phyloP scores from a whole-genome alignment of 2,329 filamentous ascomycete species.

The Claviceps digitariae region DNA sequence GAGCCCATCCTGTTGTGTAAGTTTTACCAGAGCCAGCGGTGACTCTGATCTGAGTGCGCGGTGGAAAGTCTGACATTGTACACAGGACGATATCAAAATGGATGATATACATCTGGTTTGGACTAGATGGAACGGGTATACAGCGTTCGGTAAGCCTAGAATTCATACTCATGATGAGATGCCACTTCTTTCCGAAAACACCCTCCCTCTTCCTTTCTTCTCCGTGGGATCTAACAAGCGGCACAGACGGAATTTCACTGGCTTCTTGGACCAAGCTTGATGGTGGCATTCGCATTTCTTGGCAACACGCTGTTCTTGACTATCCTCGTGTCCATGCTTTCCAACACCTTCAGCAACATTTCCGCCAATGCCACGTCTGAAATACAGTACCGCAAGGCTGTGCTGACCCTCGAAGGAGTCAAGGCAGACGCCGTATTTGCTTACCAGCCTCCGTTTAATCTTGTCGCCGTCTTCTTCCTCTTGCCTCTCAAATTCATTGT shows the following conservation, averaged over 20 bases:
- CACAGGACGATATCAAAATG: constrained; percentile 63
- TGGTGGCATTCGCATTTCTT: constrained; percentile 74
- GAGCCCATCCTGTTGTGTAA: constrained; percentile 42
- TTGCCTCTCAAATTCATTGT: constrained; percentile 67
- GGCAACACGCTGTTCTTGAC: constrained; percentile 84
- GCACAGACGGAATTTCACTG: constrained; percentile 56
- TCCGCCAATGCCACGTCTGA: constrained; percentile 67
- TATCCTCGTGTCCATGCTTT: constrained; percentile 75
- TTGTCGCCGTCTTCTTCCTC: constrained; percentile 59
- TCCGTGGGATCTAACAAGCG: background rate
- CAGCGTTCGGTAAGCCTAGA: constrained; percentile 33
- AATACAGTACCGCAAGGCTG: constrained; percentile 68
- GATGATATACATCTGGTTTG: constrained; percentile 93
- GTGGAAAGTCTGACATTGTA: background rate
- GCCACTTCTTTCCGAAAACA: background rate
- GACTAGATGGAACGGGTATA: constrained; percentile 59
- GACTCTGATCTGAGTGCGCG: background rate
- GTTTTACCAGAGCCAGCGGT: constrained; percentile 9
- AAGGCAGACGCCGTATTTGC: constrained; percentile 75
- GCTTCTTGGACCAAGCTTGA: constrained; percentile 64
- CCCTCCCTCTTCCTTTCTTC: background rate
- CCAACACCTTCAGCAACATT: constrained; percentile 70
- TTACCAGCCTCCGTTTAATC: constrained; percentile 73
- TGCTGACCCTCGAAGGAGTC: constrained; percentile 73
- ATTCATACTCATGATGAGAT: background rate